A percentile compares a stretch with the other conserved stretches of the same genome.
phyloP scores from a whole-genome alignment of 176 grass and related monocot genomes.

The Eragrostis curvula region DNA sequence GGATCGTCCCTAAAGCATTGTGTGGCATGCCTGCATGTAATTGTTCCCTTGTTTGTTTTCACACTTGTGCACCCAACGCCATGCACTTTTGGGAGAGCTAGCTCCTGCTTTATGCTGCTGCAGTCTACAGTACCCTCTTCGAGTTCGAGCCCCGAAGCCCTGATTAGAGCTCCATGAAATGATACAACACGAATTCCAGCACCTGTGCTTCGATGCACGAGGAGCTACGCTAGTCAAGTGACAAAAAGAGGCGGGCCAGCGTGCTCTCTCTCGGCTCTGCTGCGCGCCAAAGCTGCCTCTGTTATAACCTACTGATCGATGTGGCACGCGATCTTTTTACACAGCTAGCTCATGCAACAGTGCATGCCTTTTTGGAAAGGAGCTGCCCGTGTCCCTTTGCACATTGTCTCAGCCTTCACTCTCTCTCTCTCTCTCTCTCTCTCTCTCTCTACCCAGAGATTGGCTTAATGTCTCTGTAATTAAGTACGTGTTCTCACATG shows the following conservation, averaged over 20 bases:
- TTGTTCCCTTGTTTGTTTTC: slow-evolving; percentile 35
- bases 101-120: neutral
- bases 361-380: slow-evolving; percentile 32
- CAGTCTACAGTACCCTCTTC: slow-evolving; percentile 6
- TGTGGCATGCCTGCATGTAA: slow-evolving; percentile 13
- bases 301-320: slow-evolving; percentile 50
- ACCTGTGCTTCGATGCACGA: neutral
- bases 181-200: neutral
- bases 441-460: neutral
- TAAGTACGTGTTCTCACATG: neutral
- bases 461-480: neutral
- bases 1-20: slow-evolving; percentile 37
- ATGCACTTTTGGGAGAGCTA: slow-evolving; percentile 23
- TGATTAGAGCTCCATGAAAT: slow-evolving; percentile 18
- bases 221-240: slow-evolving; percentile 33
- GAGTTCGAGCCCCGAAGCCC: neutral
- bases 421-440: neutral
- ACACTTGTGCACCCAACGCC: neutral
- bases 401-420: neutral
- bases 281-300: slow-evolving; percentile 54
- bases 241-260: slow-evolving; percentile 52
- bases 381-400: neutral
- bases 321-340: slow-evolving; percentile 51
- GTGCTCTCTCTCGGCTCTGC: slow-evolving; percentile 11
- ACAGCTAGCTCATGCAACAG: slow-evolving; percentile 33